Conservation (phyloP, 2,329 filamentous ascomycete genomes). For the Fusarium ramigenum region DNA sequence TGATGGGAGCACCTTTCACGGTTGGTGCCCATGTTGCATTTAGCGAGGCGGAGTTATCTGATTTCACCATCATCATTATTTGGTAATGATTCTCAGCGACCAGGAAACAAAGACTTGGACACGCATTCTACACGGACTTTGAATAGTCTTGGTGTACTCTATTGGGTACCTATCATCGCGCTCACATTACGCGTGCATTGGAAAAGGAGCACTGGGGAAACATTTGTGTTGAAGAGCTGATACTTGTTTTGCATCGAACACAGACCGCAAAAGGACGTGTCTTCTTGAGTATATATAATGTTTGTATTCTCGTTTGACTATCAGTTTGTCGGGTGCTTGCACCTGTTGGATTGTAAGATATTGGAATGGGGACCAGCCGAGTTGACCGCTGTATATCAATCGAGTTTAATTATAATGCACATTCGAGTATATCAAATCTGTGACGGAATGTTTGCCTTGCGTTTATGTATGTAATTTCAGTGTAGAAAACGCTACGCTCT, state of each 20-base stretch:
- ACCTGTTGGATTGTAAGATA: slow-evolving; percentile 24
- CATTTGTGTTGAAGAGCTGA: slow-evolving; percentile 3
- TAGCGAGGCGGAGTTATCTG: slow-evolving; percentile 52
- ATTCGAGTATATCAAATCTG: background rate
- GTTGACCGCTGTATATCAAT: slow-evolving; percentile 17
- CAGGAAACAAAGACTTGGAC: slow-evolving; percentile 13
- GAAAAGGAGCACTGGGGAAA: slow-evolving; percentile 27
- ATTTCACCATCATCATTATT: slow-evolving; percentile 38
- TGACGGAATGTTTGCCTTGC: background rate
- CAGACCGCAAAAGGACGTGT: slow-evolving; percentile 10
- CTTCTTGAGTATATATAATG: slow-evolving; percentile 43
- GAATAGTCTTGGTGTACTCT: slow-evolving; percentile 21
- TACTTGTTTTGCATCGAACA: slow-evolving; percentile 23
- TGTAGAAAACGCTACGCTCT: background rate
- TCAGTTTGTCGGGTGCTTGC: slow-evolving; percentile 18
- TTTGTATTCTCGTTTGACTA: slow-evolving; percentile 36
- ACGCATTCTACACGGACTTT: slow-evolving; percentile 10
- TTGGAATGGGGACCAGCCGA: background rate
- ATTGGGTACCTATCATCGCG: slow-evolving; percentile 22
- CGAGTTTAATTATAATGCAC: background rate
- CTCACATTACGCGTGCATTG: slow-evolving; percentile 23
- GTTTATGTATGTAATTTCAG: background rate
- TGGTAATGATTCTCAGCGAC: slow-evolving; percentile 21
- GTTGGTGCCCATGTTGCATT: slow-evolving; percentile 46
- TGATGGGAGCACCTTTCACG: slow-evolving; percentile 19